Percentiles rank a stretch among this genome's conserved stretches.
These are phyloP conservation scores for Lactarius indigo DNA, from an alignment of 768 basidiomycete genomes.

Conservation along the genomic window DNA sequence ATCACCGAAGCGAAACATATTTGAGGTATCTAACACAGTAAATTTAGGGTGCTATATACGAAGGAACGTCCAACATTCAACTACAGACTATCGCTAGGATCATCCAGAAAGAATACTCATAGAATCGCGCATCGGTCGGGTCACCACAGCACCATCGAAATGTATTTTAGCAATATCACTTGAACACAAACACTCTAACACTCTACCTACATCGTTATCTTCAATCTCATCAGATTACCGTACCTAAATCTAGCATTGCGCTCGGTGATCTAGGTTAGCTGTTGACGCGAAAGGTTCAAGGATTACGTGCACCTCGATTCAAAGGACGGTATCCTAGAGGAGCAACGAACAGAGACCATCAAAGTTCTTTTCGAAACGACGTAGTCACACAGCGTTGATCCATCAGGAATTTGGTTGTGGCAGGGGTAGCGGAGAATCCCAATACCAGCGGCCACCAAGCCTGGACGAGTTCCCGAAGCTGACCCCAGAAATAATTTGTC, in stretches of 20 bases:
- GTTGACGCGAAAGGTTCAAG: slow-evolving; percentile 49
- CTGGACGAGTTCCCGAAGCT: slow-evolving; percentile 52
- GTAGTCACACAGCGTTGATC: slow-evolving; percentile 28
- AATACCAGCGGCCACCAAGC: slow-evolving; percentile 45
- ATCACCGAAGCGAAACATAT: background rate
- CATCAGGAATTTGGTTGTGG: slow-evolving; percentile 50
- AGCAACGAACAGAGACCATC: too few species aligned
- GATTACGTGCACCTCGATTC: background rate
- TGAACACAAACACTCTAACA: background rate
- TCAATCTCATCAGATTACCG: background rate
- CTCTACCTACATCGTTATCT: background rate
- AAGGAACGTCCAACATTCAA: slow-evolving; percentile 98
- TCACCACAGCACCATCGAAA: background rate
- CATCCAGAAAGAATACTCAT: slow-evolving; percentile 82
- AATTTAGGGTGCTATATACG: slow-evolving; percentile 79
- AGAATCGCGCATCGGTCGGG: slow-evolving; percentile 9
- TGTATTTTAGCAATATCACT: background rate
- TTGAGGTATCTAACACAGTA: background rate
- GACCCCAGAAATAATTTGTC: slow-evolving; percentile 49
- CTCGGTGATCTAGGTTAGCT: slow-evolving; percentile 24
- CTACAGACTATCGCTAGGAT: slow-evolving; percentile 93
- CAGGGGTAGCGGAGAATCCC: slow-evolving; percentile 52
- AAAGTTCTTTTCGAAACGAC: background rate
- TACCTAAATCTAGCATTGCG: background rate
- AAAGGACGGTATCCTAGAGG: slow-evolving; percentile 43